These are phyloP conservation scores for Carex myosuroides DNA, from an alignment of 176 grass and related monocot genomes.

Conservation along the genomic window DNA sequence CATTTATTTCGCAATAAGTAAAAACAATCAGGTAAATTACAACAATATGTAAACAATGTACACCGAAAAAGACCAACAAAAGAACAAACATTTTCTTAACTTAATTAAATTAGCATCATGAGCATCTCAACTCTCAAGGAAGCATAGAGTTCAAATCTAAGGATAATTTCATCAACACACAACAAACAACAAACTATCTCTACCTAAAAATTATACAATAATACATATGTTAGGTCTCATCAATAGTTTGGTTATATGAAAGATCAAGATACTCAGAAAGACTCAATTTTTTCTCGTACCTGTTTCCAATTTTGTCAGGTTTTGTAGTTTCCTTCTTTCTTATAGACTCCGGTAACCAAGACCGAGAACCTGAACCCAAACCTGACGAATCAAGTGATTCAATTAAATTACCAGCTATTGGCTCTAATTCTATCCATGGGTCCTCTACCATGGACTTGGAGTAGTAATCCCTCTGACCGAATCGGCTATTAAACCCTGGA, in stretches of 20 bases:
- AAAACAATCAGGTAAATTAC: not conserved
- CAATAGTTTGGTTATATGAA: slow-evolving; percentile 22
- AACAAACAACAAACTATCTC: not conserved
- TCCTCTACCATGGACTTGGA: slow-evolving; percentile 28
- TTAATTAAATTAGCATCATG: not conserved
- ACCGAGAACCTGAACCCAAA: not conserved
- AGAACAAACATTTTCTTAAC: not conserved
- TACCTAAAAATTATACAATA: not conserved
- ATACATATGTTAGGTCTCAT: slow-evolving; percentile 3
- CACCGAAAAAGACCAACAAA: not conserved
- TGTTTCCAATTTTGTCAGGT: slow-evolving; percentile 8
- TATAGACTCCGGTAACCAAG: slow-evolving; percentile 23
- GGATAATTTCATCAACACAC: not conserved
- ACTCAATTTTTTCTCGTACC: slow-evolving; percentile 19
- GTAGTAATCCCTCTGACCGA: not conserved
- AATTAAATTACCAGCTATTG: slow-evolving; percentile 18
- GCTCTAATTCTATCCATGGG: slow-evolving; percentile 24
- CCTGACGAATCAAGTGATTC: not conserved
- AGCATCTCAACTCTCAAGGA: not conserved
- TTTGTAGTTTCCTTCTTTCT: slow-evolving; percentile 3
- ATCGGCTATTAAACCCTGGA: not conserved
- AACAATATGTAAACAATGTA: not conserved
- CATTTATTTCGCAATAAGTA: not conserved
- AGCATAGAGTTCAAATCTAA: not conserved
- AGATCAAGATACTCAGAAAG: slow-evolving; percentile 30